Conservation (phyloP, 495 filamentous ascomycete genomes). For the Neurospora sp. region DNA sequence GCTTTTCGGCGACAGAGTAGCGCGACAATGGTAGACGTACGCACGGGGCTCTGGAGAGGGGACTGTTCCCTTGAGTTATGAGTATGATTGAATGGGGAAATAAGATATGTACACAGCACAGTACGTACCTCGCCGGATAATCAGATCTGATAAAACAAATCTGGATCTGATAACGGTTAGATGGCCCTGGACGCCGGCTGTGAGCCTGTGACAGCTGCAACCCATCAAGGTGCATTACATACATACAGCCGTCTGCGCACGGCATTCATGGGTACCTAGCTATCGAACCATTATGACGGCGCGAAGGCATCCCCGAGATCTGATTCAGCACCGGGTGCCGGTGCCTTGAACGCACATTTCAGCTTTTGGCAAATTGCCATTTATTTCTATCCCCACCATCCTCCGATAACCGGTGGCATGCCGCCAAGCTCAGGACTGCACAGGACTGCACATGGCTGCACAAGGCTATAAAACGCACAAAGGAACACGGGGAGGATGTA, state of each 20-base stretch:
- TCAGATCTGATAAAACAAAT: neutral
- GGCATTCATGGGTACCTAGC: neutral
- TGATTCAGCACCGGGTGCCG: neutral
- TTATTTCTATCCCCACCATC: neutral
- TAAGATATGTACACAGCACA: neutral
- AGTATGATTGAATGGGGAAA: neutral
- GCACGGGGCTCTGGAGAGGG: neutral
- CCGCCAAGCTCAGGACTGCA: neutral
- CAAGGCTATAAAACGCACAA: neutral
- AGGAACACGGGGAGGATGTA: neutral
- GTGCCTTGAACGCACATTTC: neutral
- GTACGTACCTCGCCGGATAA: neutral
- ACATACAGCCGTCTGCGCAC: neutral
- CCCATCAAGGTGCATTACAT: neutral
- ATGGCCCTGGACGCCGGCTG: neutral
- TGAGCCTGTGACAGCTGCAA: neutral
- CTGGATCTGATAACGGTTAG: neutral
- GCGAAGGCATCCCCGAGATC: neutral
- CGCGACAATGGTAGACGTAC: neutral
- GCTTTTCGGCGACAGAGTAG: neutral
- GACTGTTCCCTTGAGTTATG: neutral
- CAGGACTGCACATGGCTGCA: neutral
- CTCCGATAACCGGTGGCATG: neutral
- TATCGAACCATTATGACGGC: neutral
- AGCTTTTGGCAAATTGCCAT: neutral